Evolutionary conservation across 495 filamentous ascomycete species (phyloP).

Genomic region (Pseudotulostoma volvatum): DNA sequence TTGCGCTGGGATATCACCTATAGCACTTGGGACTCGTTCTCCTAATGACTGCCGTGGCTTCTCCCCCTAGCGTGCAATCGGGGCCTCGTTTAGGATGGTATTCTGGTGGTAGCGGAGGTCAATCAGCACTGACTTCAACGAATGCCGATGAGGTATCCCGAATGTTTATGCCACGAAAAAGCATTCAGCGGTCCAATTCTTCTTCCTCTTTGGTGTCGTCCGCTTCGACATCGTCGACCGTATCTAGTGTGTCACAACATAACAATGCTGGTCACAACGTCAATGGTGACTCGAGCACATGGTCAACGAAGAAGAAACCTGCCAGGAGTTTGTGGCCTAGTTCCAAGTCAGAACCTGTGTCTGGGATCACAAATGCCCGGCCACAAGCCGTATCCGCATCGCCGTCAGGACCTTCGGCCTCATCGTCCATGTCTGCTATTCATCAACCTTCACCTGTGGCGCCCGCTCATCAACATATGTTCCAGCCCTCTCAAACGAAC

Average conservation of each 20-base stretch:
- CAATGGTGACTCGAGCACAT: conserved; percentile 32
- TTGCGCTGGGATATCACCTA: background rate
- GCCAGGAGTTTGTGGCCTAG: conserved; percentile 55
- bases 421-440: conserved; percentile 52
- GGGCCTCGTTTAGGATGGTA: conserved; percentile 46
- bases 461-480: conserved; percentile 54
- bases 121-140: conserved; percentile 62
- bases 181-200: conserved; percentile 68
- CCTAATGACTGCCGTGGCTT: conserved; percentile 93
- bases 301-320: conserved; percentile 50
- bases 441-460: conserved; percentile 61
- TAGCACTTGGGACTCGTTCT: conserved; percentile 19
- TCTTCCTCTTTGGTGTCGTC: conserved; percentile 50
- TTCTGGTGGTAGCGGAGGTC: conserved; percentile 50
- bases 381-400: conserved; percentile 46
- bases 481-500: conserved; percentile 45
- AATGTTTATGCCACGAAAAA: conserved; percentile 78
- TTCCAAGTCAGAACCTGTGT: conserved; percentile 49
- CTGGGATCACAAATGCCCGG: conserved; percentile 43
- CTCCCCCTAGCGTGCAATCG: conserved; percentile 74
- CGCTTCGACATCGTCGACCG: conserved; percentile 42
- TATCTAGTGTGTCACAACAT: conserved; percentile 26
- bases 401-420: conserved; percentile 48
- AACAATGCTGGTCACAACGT: conserved; percentile 31
- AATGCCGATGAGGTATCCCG: conserved; percentile 73